Evolutionary conservation across 108 stramenopile species (phyloP), one percentile per base, ranked within the genome.

Genomic region (Aurantiochytrium sp.): DNA sequence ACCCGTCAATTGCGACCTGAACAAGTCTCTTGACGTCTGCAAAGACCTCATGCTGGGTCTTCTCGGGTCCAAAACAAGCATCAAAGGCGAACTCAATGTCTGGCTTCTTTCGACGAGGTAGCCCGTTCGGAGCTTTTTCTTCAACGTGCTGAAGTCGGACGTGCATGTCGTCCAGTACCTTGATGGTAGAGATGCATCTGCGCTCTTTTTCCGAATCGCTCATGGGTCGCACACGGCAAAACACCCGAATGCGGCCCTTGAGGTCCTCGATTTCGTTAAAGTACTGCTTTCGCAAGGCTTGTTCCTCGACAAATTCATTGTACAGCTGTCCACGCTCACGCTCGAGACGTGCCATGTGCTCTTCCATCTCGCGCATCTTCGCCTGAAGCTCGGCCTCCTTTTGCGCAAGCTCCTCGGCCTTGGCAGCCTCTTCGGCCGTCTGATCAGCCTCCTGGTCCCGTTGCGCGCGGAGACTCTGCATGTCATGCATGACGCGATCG

Each of bases 41-140:
- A 29, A 92, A 92, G 45, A 92, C 49, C 57, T 92, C 88, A n/a
- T 51, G 72, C 64, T 92, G 92, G 58, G 89, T n/a, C 1, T 64
- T 58, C 0, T 88, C 60, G 5, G 58, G 29, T 10, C 60, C 60
- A 44, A 88, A 88, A 35, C 60, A 64, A 5, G 72, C 72, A 42
- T 89, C 89, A 44, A 89, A 89, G 5, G 28, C 45, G 28, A 89
- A 89, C 72, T 53, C 18, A 21, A 71, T 76, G 58, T 69, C n/a
- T 12, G 16, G 19, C 47, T 44, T 83, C 21, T 55, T 87, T 18
- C 58, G 51, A 19, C 59, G 76, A 35, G 16, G 49, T 6, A 6
- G 19, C 14, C 55, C 55, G 14, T 16, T 16, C 12, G 45, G 16
- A 25, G 49, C 16, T n/a, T 58, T 28, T 49, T 45, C 35, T 21